A percentile compares a stretch with the other conserved stretches of the same genome.
These are phyloP conservation scores for Peronosclerospora sorghi DNA, from an alignment of 352 stramenopile species.

Conservation along the genomic window DNA sequence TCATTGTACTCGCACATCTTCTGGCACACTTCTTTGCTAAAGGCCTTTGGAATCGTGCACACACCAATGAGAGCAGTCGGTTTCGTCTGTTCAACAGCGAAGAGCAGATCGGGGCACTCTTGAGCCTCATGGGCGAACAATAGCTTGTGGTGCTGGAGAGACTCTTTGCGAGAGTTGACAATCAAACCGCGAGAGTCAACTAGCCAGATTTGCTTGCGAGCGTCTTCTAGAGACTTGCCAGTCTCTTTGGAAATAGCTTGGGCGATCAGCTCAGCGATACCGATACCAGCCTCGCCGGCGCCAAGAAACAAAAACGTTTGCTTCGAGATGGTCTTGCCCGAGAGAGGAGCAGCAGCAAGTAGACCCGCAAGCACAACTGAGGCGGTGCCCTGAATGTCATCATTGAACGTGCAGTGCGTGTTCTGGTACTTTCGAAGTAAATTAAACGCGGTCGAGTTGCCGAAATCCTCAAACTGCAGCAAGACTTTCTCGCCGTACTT, in stretches of 20 bases:
- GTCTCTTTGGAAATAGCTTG: conserved; percentile 86
- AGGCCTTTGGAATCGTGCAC: conserved; percentile 85
- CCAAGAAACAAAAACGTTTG: conserved; percentile 94
- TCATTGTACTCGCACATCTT: conserved; percentile 84
- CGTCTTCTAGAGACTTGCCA: conserved; percentile 77
- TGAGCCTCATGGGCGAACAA: conserved; percentile 77
- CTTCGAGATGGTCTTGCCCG: conserved; percentile 74
- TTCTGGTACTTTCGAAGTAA: conserved; percentile 78
- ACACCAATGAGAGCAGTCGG: conserved; percentile 93
- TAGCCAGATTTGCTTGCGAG: conserved; percentile 87
- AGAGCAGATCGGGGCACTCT: conserved; percentile 51
- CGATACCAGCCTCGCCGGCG: conserved; percentile 90
- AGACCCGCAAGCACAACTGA: conserved; percentile 76
- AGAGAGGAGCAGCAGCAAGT: conserved; percentile 57
- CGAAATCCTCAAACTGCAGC: conserved; percentile 85
- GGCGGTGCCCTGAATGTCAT: conserved; percentile 93
- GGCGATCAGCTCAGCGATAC: conserved; percentile 90
- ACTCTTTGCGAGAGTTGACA: conserved; percentile 52
- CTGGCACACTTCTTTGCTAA: conserved; percentile 82
- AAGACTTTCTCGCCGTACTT: conserved; percentile 80
- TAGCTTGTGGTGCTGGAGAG: conserved; percentile 85
- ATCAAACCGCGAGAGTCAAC: conserved; percentile 88
- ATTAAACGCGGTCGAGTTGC: conserved; percentile 80
- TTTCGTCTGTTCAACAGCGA: conserved; percentile 77
- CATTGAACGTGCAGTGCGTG: conserved; percentile 89